A percentile compares a stretch with the other conserved stretches of the same genome.
Conservation (phyloP, 495 filamentous ascomycete species). For the Penicillium daleae region DNA sequence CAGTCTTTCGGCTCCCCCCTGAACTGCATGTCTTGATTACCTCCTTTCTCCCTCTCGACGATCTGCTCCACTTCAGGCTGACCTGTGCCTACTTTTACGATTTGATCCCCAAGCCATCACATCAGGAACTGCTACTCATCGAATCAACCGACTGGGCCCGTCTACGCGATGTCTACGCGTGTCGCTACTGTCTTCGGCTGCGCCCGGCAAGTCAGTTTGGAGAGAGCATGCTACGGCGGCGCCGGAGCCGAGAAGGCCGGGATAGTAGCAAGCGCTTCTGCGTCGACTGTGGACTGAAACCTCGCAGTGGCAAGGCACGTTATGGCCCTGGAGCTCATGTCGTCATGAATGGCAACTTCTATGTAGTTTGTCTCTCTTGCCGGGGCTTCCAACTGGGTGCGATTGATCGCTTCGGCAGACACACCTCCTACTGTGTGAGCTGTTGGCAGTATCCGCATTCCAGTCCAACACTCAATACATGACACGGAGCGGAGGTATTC, state of each 20-base stretch:
- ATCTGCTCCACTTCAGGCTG: constrained; percentile 57
- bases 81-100: constrained; percentile 40
- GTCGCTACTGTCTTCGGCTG: constrained; percentile 43
- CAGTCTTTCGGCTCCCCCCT: constrained; percentile 53
- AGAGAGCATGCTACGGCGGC: constrained; percentile 36
- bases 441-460: constrained; percentile 15
- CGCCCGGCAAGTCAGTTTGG: constrained; percentile 34
- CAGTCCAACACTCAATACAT: not conserved
- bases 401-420: constrained; percentile 19
- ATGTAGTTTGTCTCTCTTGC: constrained; percentile 39
- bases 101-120: constrained; percentile 30
- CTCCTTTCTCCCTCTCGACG: constrained; percentile 57
- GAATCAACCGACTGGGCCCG: constrained; percentile 34
- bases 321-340: constrained; percentile 40
- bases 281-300: constrained; percentile 40
- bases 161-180: constrained; percentile 35
- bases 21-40: constrained; percentile 62
- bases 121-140: constrained; percentile 32
- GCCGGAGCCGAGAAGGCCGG: constrained; percentile 27
- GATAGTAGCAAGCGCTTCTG: constrained; percentile 40
- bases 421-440: constrained; percentile 14
- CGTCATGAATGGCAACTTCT: constrained; percentile 22
- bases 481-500: not conserved
- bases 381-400: constrained; percentile 25
- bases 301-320: constrained; percentile 32